Conservation (phyloP, 257 asterid genomes). For the Linderniella brevidens region DNA sequence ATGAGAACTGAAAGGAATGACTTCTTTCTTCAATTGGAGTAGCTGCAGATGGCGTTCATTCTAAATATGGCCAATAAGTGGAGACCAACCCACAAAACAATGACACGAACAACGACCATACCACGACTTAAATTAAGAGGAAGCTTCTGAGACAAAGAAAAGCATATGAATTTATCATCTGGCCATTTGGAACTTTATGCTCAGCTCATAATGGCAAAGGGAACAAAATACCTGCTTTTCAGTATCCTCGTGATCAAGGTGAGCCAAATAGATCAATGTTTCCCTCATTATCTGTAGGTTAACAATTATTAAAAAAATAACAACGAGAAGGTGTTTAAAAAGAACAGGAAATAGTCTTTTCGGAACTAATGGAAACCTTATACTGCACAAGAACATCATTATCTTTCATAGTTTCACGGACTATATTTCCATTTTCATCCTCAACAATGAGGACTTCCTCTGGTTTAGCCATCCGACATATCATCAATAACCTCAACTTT, state of each 20-base stretch:
- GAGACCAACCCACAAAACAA: too few relatives aligned
- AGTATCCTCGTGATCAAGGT: conserved; percentile 96
- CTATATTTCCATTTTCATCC: conserved; percentile 97
- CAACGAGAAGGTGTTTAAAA: neutral
- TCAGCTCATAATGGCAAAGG: too few relatives aligned
- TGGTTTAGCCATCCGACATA: conserved; percentile 99
- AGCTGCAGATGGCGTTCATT: too few relatives aligned
- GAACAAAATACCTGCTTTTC: conserved; percentile 71
- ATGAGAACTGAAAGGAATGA: too few relatives aligned
- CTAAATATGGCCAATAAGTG: too few relatives aligned
- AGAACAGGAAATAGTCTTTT: neutral
- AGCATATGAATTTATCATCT: too few relatives aligned
- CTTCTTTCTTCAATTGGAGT: too few relatives aligned
- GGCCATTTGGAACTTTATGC: too few relatives aligned
- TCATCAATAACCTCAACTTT: conserved; percentile 79
- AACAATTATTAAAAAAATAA: neutral
- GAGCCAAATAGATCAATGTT: conserved; percentile 86
- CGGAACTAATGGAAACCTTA: conserved; percentile 32
- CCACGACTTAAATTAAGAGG: too few relatives aligned
- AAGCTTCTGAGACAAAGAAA: too few relatives aligned
- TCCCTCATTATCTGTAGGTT: conserved; percentile 86
- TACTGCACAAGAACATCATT: conserved; percentile 95
- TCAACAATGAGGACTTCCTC: conserved; percentile 96
- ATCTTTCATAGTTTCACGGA: conserved; percentile 97
- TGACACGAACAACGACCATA: too few relatives aligned